These are phyloP conservation scores for Lindgomyces ingoldianus DNA, from an alignment of 495 filamentous ascomycete species.

Conservation along the genomic window DNA sequence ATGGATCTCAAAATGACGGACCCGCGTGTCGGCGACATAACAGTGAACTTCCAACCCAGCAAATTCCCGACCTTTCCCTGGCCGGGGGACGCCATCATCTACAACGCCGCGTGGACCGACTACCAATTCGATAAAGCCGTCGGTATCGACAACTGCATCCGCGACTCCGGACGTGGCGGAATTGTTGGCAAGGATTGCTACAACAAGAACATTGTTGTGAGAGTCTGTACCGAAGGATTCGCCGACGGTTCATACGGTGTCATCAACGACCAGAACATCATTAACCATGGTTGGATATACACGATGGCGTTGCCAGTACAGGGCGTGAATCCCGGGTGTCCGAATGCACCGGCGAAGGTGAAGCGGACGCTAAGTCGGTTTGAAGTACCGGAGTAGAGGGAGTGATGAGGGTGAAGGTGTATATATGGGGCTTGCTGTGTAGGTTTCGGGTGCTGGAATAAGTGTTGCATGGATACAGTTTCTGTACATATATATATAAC, in stretches of 20 bases:
- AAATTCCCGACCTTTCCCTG: background rate
- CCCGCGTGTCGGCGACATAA: background rate
- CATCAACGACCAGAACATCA: conserved; percentile 2
- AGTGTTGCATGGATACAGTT: no score
- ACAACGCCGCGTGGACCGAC: background rate
- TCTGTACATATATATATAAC: no score
- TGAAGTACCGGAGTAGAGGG: no score
- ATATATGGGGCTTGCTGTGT: no score
- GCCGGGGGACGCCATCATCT: conserved; percentile 1
- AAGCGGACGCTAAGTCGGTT: no score
- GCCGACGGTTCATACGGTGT: background rate
- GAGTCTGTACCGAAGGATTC: background rate
- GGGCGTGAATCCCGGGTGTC: conserved; percentile 4
- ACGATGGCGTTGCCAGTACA: background rate
- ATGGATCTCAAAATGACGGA: background rate
- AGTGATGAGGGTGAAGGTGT: no score
- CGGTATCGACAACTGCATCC: background rate
- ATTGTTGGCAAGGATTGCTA: background rate
- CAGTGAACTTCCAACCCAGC: background rate
- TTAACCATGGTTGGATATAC: background rate
- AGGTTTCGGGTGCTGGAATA: no score
- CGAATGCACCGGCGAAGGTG: no score
- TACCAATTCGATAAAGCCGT: background rate
- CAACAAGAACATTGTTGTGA: background rate
- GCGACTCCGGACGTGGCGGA: background rate